Base-by-base conservation (phyloP, 176 grass and related monocot species). In the Chloris gayana region DNA sequence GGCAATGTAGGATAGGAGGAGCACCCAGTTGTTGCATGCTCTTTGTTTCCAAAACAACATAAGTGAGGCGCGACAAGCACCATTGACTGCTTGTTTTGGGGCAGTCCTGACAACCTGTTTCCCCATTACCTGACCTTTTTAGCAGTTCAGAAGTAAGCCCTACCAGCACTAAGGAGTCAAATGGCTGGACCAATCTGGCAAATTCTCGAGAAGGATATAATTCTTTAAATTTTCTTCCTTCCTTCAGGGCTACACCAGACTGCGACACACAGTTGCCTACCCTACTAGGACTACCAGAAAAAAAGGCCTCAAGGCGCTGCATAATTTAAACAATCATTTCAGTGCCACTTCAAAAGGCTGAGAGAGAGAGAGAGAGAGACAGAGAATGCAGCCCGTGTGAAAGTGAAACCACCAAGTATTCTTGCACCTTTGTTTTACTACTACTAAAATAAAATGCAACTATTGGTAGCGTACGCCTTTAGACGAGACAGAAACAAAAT, bases 241-340 rank as follows among this genome's bases (percentile, higher is more conserved):
- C n/a, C 82, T 80, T 70, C 41, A 34, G 34, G 68, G 9, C 51
- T 22, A 33, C 75, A 50, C 32, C 44, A n/a, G 25, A 34, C 72
- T 45, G 51, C 38, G 49, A 27, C 62, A 59, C 61, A 83, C 51
- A 44, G 47, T 85, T 77, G 81, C 77, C 78, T 80, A 79, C 65
- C 74, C 77, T 83, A 63, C 27, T 59, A 64, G 80, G 78, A 78
- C 67, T 77, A 68, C 14, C 30, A 64, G 6, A 46, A 79, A 44
- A 81, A 85, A 76, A 29, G 77, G 51, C 51, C 77, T 58, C 67
- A 45, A 82, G 71, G 80, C 61, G 60, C 68, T 78, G 88, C 68
- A 83, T 75, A 84, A 81, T 84, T 92, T 82, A 87, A 91, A 84
- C 88, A 91, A 87, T 87, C 83, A 93, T 83, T 91, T 82, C 85